Conservation (phyloP, 2,329 filamentous ascomycete genomes). For the Arthrobotrys conoides region DNA sequence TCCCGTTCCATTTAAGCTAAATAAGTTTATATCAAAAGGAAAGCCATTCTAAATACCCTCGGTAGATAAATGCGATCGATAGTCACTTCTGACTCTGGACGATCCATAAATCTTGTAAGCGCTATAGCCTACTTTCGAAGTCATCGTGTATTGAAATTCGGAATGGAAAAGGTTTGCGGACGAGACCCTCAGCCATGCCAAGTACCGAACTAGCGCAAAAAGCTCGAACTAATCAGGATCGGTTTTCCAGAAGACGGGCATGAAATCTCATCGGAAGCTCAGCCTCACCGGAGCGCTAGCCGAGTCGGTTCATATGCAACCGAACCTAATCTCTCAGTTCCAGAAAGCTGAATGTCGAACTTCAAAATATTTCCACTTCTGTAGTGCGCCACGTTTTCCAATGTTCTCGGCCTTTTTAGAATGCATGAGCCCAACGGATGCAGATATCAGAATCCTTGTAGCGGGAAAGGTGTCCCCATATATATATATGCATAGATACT, state of each 20-base stretch:
- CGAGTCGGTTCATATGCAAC: conserved; percentile 12
- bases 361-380: conserved; percentile 8
- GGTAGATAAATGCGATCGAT: too few relatives aligned
- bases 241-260: conserved; percentile 12
- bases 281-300: conserved; percentile 17
- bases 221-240: background rate
- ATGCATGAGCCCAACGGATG: background rate
- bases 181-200: conserved; percentile 4
- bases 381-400: conserved; percentile 5
- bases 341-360: background rate
- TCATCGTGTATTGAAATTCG: background rate
- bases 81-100: too few relatives aligned
- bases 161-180: background rate
- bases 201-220: conserved; percentile 46
- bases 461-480: background rate
- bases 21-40: too few relatives aligned
- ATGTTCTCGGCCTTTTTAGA: conserved; percentile 5
- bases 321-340: background rate
- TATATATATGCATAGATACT: background rate
- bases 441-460: background rate
- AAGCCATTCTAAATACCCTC: too few relatives aligned
- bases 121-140: background rate
- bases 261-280: conserved; percentile 1
- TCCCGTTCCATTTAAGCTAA: too few relatives aligned
- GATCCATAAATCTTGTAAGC: background rate